phyloP scores from a whole-genome alignment of 371 early-diverging fungal species.

The Mucor indicus region DNA sequence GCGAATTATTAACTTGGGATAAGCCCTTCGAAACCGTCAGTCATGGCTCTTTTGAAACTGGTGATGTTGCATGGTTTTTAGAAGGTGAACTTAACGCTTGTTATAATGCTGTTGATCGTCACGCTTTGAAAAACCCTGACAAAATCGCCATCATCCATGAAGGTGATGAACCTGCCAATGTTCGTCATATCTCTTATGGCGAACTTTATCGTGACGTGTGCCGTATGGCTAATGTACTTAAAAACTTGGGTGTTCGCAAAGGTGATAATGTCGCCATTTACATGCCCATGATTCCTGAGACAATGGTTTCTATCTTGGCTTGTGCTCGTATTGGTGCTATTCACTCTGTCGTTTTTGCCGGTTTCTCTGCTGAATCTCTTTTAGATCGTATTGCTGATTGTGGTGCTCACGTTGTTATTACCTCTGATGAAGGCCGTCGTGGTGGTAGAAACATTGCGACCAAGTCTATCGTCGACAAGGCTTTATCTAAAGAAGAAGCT shows the following conservation, averaged over 20 bases:
- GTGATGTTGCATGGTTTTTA: constrained; percentile 90
- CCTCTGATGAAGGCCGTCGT: constrained; percentile 86
- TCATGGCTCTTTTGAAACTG: constrained; percentile 63
- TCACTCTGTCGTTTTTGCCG: constrained; percentile 93
- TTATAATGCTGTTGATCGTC: constrained; percentile 97
- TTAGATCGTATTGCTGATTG: constrained; percentile 83
- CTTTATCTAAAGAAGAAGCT: constrained; percentile 57
- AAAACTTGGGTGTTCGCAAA: constrained; percentile 77
- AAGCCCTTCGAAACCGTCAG: constrained; percentile 70
- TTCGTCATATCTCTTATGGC: constrained; percentile 77
- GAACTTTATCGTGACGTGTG: constrained; percentile 81
- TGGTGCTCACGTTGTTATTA: constrained; percentile 74
- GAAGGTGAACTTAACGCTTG: constrained; percentile 92
- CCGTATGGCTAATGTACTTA: constrained; percentile 79
- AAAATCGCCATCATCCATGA: constrained; percentile 89
- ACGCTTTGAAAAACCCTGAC: constrained; percentile 68
- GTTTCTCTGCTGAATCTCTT: constrained; percentile 88
- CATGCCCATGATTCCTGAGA: constrained; percentile 97
- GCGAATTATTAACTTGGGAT: constrained; percentile 73
- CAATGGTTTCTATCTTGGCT: constrained; percentile 89
- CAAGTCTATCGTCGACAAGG: constrained; percentile 92
- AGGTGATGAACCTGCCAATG: constrained; percentile 81
- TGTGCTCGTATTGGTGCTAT: constrained; percentile 94
- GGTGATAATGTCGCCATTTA: constrained; percentile 95
- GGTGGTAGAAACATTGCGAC: constrained; percentile 88